Percentiles rank a stretch among this genome's conserved stretches.
Evolutionary conservation across 352 stramenopile species (phyloP).

Genomic region (Phytophthora foliorum): DNA sequence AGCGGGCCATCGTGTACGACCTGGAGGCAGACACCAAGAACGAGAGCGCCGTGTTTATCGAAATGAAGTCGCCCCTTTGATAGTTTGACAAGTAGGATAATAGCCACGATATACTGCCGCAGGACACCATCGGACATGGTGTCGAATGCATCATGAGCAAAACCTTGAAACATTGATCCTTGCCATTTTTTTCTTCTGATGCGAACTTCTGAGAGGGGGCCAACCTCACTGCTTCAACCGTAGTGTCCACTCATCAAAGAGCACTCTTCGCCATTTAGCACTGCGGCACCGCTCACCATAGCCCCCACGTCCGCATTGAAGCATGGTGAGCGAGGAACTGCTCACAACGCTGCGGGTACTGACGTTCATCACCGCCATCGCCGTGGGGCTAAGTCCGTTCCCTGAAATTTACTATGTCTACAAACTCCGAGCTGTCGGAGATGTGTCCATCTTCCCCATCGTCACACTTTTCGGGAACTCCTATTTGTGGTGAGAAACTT

Average conservation of each 20-base stretch:
- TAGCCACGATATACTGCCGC: neutral
- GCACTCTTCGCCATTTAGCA: neutral
- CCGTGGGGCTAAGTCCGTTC: conserved; percentile 25
- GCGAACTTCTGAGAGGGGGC: neutral
- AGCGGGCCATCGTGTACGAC: conserved; percentile 32
- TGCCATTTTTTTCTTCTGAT: neutral
- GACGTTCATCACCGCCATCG: conserved; percentile 30
- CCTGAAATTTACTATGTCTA: conserved; percentile 25
- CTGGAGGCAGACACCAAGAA: conserved; percentile 11
- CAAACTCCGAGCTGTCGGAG: conserved; percentile 22
- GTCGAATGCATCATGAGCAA: neutral
- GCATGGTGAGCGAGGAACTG: conserved; percentile 1
- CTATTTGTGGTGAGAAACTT: conserved; percentile 24
- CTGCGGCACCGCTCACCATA: neutral
- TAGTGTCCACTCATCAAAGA: conserved; percentile 15
- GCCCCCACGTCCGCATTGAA: neutral
- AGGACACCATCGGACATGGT: no score
- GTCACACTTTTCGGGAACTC: conserved; percentile 29
- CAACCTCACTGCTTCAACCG: conserved; percentile 7
- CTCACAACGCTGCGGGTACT: conserved; percentile 31
- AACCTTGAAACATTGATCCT: neutral
- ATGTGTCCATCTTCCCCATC: conserved; percentile 27
- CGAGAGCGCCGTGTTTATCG: conserved; percentile 13
- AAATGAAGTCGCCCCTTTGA: conserved; percentile 8
- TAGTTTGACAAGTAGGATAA: conserved; percentile 4